Evolutionary conservation across 106 monocot genomes (phyloP).

Genomic region (Dactylorhiza incarnata): DNA sequence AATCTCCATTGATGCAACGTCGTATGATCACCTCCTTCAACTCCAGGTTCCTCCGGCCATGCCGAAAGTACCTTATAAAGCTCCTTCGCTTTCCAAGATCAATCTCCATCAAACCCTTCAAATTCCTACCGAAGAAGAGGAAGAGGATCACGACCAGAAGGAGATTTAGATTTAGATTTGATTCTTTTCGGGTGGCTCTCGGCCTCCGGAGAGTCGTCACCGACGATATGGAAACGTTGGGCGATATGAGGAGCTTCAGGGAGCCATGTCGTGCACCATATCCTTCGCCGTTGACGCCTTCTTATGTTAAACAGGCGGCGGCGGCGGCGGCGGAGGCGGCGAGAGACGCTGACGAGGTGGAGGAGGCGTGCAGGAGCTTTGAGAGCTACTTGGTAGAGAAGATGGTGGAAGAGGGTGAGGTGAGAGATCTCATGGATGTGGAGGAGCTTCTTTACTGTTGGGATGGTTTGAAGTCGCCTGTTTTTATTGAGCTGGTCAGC

Average conservation of each 20-base stretch:
- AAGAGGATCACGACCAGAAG: conserved; percentile 1
- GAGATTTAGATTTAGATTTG: background rate
- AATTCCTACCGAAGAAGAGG: background rate
- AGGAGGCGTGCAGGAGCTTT: conserved; percentile 55
- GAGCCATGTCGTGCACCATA: conserved; percentile 15
- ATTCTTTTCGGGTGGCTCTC: background rate
- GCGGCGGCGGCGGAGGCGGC: too few relatives aligned
- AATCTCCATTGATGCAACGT: background rate
- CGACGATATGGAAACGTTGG: conserved; percentile 6
- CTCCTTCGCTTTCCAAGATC: conserved; percentile 9
- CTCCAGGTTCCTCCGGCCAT: conserved; percentile 26
- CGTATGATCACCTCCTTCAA: conserved; percentile 16
- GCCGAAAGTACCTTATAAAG: conserved; percentile 16
- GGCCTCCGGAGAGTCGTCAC: background rate
- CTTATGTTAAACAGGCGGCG: background rate
- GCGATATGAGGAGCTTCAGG: conserved; percentile 13
- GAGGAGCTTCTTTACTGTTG: conserved; percentile 72
- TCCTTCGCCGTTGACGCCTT: conserved; percentile 25
- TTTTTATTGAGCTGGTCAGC: conserved; percentile 51
- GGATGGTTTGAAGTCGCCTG: conserved; percentile 49
- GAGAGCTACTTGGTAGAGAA: conserved; percentile 64
- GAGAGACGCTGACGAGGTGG: conserved; percentile 1
- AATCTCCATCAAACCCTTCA: conserved; percentile 3
- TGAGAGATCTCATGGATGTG: conserved; percentile 59
- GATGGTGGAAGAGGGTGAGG: conserved; percentile 65